phyloP scores from a whole-genome alignment of 208 protist species.

The Leishmania tropica region DNA sequence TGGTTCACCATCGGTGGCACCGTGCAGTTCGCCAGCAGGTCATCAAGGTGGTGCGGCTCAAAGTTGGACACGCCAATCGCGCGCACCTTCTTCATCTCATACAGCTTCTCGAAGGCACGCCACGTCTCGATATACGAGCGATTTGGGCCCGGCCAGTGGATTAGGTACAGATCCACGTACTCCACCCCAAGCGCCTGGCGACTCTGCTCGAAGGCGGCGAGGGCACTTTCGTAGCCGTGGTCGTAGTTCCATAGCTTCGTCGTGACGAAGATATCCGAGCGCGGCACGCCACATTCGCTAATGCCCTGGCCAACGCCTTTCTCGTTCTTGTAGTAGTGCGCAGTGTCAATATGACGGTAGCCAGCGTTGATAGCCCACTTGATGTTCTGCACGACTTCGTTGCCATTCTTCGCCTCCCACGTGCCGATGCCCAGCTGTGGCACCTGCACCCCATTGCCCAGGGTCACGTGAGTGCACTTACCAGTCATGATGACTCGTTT shows the following conservation, averaged over 20 bases:
- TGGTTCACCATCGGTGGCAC: constrained; percentile 91
- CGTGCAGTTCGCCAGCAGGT: constrained; percentile 65
- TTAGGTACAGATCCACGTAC: constrained; percentile 96
- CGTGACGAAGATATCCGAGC: constrained; percentile 90
- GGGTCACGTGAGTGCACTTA: constrained; percentile 34
- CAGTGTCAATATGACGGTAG: constrained; percentile 91
- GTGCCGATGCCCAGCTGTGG: constrained; percentile 86
- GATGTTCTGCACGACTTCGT: constrained; percentile 50
- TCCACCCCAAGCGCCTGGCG: constrained; percentile 81
- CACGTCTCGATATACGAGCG: constrained; percentile 58
- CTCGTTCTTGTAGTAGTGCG: constrained; percentile 87
- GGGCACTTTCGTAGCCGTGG: constrained; percentile 62
- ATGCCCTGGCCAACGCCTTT: constrained; percentile 54
- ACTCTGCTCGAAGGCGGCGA: constrained; percentile 76
- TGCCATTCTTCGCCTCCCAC: constrained; percentile 53
- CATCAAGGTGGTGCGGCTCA: constrained; percentile 47
- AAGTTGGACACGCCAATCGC: constrained; percentile 94
- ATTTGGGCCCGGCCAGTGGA: constrained; percentile 94
- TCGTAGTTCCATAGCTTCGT: constrained; percentile 88
- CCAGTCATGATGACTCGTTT: constrained; percentile 14
- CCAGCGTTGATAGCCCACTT: constrained; percentile 64
- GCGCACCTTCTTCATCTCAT: constrained; percentile 71
- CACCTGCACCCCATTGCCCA: constrained; percentile 72
- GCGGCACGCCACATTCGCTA: constrained; percentile 58
- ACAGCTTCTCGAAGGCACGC: constrained; percentile 69